These are phyloP conservation scores for Fusarium annulatum DNA, from an alignment of 2,329 filamentous ascomycete genomes.

Conservation along the genomic window DNA sequence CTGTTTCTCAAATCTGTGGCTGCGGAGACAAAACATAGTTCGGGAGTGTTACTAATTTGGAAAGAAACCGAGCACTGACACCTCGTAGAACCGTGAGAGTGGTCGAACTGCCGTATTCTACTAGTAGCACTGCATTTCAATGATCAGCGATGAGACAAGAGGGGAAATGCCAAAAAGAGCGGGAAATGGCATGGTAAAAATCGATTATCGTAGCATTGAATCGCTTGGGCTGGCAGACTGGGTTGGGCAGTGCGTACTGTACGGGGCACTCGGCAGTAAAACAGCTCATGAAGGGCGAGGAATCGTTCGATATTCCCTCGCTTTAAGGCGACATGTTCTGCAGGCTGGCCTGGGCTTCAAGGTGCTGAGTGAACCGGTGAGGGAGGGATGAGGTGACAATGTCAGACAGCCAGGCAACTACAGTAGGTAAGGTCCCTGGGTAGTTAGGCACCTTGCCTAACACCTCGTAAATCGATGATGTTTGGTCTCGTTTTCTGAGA, in stretches of 20 bases:
- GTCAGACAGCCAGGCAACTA: background rate
- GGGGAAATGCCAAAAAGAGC: background rate
- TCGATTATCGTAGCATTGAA: constrained; percentile 21
- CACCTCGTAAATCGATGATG: background rate
- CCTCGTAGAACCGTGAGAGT: background rate
- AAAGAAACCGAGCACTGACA: background rate
- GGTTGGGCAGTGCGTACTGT: constrained; percentile 25
- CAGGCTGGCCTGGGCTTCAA: constrained; percentile 3
- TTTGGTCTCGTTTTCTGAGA: background rate
- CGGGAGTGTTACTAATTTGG: background rate
- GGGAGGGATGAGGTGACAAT: background rate
- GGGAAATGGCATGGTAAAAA: constrained; percentile 20
- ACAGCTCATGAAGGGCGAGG: constrained; percentile 31
- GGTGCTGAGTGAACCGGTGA: constrained; percentile 11
- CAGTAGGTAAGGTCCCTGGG: too few species aligned
- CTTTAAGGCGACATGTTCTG: constrained; percentile 16
- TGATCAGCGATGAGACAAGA: background rate
- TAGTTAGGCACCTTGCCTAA: background rate
- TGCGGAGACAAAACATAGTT: background rate
- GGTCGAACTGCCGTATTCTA: background rate
- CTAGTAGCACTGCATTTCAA: background rate
- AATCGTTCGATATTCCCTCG: constrained; percentile 33
- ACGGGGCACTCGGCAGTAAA: constrained; percentile 29
- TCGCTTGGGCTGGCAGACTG: constrained; percentile 12
- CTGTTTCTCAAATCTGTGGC: background rate